Evolutionary conservation across 306 rosid species (phyloP).

Genomic region (Fragaria nilgerrensis): DNA sequence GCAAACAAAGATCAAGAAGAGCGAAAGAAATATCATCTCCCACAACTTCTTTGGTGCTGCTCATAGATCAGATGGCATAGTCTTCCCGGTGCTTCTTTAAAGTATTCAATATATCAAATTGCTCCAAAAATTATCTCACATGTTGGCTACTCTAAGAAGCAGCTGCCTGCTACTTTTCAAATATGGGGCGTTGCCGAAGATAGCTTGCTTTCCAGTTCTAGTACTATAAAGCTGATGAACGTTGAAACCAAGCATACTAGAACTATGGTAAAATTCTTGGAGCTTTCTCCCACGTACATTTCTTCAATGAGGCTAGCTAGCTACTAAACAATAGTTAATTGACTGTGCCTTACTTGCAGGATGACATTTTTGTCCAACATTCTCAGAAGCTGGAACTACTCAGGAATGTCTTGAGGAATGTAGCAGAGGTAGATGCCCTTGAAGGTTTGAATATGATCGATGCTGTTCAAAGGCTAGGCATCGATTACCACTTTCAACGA

Average conservation of each 20-base stretch:
- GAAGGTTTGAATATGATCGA: constrained; percentile 38
- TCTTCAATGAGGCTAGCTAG: background rate
- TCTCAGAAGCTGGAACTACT: background rate
- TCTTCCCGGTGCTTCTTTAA: background rate
- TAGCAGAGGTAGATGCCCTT: background rate
- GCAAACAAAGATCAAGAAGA: background rate
- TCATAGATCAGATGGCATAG: constrained; percentile 2
- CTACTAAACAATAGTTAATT: background rate
- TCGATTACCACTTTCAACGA: constrained; percentile 26
- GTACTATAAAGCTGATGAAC: background rate
- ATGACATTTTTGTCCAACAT: constrained; percentile 4
- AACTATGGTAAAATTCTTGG: background rate
- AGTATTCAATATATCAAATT: background rate
- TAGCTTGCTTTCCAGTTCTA: background rate
- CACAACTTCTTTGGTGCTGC: too few relatives aligned
- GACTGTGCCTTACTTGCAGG: background rate
- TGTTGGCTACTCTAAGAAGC: background rate
- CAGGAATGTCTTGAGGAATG: background rate
- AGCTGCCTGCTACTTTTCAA: background rate
- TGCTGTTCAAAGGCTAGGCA: constrained; percentile 32
- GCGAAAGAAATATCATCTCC: background rate
- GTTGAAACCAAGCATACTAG: background rate
- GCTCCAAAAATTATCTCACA: background rate
- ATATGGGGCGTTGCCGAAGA: constrained; percentile 8
- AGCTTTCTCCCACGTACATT: background rate